Evolutionary conservation across 1,139 yeast species (phyloP).

Genomic region (Pneumocystis carinii): DNA sequence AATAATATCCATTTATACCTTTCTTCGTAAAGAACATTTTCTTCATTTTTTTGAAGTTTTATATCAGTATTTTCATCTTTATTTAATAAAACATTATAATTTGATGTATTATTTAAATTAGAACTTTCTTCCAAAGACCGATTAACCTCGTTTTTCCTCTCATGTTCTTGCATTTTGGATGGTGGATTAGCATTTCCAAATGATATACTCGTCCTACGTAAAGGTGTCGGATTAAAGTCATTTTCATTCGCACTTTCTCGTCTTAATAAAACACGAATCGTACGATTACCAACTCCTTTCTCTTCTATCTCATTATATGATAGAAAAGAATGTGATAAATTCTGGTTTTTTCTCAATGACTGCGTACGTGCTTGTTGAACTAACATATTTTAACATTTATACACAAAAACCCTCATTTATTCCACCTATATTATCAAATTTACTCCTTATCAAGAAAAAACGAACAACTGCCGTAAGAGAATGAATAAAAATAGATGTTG

Average conservation of each 20-base stretch:
- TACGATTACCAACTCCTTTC: conserved; percentile 11
- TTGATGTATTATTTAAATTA: not conserved
- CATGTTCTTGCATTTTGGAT: not conserved
- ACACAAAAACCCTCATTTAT: not conserved
- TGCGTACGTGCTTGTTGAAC: conserved; percentile 35
- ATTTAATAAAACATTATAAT: not conserved
- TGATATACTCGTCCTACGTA: not conserved
- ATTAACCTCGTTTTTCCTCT: not conserved
- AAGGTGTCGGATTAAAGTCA: conserved; percentile 1
- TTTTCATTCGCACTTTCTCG: conserved; percentile 1
- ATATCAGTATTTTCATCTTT: not conserved
- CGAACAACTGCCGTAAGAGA: conserved; percentile 66
- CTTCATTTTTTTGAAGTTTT: not conserved
- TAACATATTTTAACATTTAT: conserved; percentile 33
- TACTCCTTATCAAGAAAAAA: conserved; percentile 75
- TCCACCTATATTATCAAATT: conserved; percentile 67
- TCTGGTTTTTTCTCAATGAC: conserved; percentile 1
- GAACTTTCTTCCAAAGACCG: not conserved
- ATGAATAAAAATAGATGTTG: conserved; percentile 85
- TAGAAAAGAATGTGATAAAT: not conserved
- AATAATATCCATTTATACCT: not conserved
- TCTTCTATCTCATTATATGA: not conserved
- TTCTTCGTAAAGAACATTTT: not conserved
- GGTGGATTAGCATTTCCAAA: not conserved
- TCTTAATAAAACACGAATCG: conserved; percentile 10